A percentile compares a stretch with the other conserved stretches of the same genome.
Conservation (phyloP, 345 rosid genomes). For the Bruguiera gymnorhiza region DNA sequence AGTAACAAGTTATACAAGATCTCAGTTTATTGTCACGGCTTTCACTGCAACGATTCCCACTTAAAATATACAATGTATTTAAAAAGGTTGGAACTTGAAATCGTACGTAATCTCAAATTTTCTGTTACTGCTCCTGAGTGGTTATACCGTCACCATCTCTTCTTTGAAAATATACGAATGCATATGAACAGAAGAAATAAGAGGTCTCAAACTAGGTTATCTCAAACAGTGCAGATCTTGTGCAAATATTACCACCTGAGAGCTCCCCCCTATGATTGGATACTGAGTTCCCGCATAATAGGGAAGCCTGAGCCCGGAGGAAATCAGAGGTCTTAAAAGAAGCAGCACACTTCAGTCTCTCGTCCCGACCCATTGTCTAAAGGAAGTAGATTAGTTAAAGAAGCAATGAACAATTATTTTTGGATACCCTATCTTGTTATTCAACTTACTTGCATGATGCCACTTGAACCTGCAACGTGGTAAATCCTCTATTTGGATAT, state of each 20-base stretch:
- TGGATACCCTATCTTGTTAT: not conserved
- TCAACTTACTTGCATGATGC: constrained; percentile 18
- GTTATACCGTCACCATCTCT: too few species aligned
- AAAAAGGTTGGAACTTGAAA: too few species aligned
- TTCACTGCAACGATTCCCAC: too few species aligned
- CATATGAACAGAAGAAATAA: too few species aligned
- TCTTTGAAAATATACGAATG: too few species aligned
- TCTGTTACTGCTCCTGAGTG: too few species aligned
- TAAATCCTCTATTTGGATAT: constrained; percentile 72
- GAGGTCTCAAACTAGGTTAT: not conserved
- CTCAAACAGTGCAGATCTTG: not conserved
- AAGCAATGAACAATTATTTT: not conserved
- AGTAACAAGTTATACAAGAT: too few species aligned
- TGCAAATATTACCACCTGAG: constrained; percentile 45
- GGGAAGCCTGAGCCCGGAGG: constrained; percentile 59
- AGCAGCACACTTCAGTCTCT: constrained; percentile 84
- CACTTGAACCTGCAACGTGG: constrained; percentile 54
- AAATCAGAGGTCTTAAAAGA: constrained; percentile 27
- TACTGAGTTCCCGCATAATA: constrained; percentile 88
- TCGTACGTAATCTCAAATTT: too few species aligned
- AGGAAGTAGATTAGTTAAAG: constrained; percentile 15
- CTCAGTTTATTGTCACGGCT: too few species aligned
- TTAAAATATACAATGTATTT: too few species aligned
- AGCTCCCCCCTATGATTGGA: constrained; percentile 83
- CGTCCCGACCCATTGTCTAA: constrained; percentile 84